These are phyloP conservation scores for Debaryomyces hansenii DNA, from an alignment of 805 yeast species.

Conservation along the genomic window DNA sequence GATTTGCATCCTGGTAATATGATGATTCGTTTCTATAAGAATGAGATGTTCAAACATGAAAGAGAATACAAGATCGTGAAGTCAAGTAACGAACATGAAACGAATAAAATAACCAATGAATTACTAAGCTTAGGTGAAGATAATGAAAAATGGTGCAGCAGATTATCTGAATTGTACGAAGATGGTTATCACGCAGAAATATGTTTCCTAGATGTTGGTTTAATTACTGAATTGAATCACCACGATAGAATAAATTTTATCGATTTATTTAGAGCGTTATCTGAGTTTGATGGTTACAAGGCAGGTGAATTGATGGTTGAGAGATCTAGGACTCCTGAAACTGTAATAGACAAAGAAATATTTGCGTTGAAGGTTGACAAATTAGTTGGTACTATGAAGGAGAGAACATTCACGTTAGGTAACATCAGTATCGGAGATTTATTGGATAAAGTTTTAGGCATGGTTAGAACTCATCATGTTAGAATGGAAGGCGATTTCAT, in stretches of 20 bases:
- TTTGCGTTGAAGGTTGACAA: slow-evolving; percentile 87
- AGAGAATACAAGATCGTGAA: slow-evolving; percentile 44
- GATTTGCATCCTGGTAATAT: slow-evolving; percentile 98
- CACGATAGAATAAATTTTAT: slow-evolving; percentile 80
- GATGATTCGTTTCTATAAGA: slow-evolving; percentile 67
- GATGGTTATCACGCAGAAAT: slow-evolving; percentile 79
- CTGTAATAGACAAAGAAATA: slow-evolving; percentile 79
- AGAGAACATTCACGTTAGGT: slow-evolving; percentile 89
- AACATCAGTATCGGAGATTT: slow-evolving; percentile 90
- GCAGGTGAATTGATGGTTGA: slow-evolving; percentile 97
- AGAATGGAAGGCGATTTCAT: slow-evolving; percentile 97
- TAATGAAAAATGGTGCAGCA: slow-evolving; percentile 43
- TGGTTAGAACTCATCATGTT: slow-evolving; percentile 94
- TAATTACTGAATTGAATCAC: slow-evolving; percentile 85
- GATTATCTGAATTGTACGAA: slow-evolving; percentile 46
- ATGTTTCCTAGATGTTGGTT: slow-evolving; percentile 90
- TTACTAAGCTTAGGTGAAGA: slow-evolving; percentile 36
- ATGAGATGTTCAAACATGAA: slow-evolving; percentile 41
- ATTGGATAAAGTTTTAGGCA: slow-evolving; percentile 77
- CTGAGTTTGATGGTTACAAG: slow-evolving; percentile 88
- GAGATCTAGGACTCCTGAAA: slow-evolving; percentile 90
- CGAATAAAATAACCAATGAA: slow-evolving; percentile 45
- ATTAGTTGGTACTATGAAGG: slow-evolving; percentile 76
- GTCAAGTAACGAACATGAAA: slow-evolving; percentile 44
- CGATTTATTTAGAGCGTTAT: slow-evolving; percentile 82